A percentile compares a stretch with the other conserved stretches of the same genome.
Conservation (phyloP, 345 rosid species). For the Populus euphratica region DNA sequence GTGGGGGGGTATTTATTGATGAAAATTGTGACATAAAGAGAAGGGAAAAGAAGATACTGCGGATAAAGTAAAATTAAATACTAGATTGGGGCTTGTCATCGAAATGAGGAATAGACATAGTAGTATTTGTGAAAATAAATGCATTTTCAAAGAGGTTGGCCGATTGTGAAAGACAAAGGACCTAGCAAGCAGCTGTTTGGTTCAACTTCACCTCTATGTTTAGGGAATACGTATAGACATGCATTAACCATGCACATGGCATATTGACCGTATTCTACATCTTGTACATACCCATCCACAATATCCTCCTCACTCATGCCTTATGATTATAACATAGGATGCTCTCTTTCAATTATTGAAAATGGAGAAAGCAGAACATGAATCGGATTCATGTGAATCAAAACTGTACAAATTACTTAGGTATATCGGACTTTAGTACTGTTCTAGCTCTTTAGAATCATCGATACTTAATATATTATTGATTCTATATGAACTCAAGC, state of each 20-base stretch:
- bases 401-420: not conserved
- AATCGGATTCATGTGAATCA: not conserved
- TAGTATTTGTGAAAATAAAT: not conserved
- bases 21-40: slow-evolving; percentile 16
- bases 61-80: slow-evolving; percentile 5
- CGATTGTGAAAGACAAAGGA: not conserved
- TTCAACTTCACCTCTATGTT: not conserved
- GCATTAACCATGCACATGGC: slow-evolving; percentile 34
- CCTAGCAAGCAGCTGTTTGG: not conserved
- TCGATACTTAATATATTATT: too few species aligned
- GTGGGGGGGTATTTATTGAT: slow-evolving; percentile 40
- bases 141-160: slow-evolving; percentile 29
- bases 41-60: not conserved
- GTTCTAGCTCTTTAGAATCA: too few species aligned
- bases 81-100: slow-evolving; percentile 1
- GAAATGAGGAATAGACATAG: slow-evolving; percentile 17
- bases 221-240: not conserved
- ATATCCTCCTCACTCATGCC: not conserved
- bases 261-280: not conserved
- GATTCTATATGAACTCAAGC: not conserved
- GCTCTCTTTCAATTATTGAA: not conserved
- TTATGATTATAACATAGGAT: not conserved
- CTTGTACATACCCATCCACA: not conserved
- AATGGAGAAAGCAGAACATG: not conserved
- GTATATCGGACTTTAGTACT: too few species aligned